A percentile compares a stretch with the other conserved stretches of the same genome.
Evolutionary conservation across 768 basidiomycete species (phyloP).

Genomic region (Scleroderma bovista): DNA sequence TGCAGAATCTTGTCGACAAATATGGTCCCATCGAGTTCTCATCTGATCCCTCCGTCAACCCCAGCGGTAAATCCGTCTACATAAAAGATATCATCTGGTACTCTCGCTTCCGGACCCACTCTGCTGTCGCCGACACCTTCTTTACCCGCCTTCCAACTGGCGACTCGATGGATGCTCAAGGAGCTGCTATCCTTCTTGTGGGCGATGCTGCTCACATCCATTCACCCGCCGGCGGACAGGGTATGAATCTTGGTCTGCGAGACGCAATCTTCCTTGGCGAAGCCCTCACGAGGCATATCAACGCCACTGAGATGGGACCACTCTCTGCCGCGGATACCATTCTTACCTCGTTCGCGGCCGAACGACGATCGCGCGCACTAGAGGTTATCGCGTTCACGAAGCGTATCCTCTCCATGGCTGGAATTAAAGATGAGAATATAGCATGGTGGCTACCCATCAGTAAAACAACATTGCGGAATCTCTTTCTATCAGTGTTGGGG

Average conservation of each 20-base stretch:
- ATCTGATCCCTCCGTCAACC: slow-evolving; percentile 26
- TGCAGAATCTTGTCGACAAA: neutral
- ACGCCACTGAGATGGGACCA: slow-evolving; percentile 5
- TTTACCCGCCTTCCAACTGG: too few relatives aligned
- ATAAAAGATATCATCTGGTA: too few relatives aligned
- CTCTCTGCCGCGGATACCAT: slow-evolving; percentile 22
- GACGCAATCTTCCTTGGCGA: slow-evolving; percentile 44
- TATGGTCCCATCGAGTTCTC: neutral
- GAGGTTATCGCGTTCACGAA: too few relatives aligned
- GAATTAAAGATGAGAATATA: slow-evolving; percentile 18
- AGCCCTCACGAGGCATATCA: slow-evolving; percentile 34
- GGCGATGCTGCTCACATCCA: too few relatives aligned
- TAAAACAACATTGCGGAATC: slow-evolving; percentile 21
- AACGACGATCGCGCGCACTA: slow-evolving; percentile 39
- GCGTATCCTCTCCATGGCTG: slow-evolving; percentile 19
- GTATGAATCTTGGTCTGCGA: slow-evolving; percentile 55
- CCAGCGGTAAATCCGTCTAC: too few relatives aligned
- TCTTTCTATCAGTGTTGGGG: slow-evolving; percentile 15
- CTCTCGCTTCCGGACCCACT: too few relatives aligned
- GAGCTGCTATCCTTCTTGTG: too few relatives aligned
- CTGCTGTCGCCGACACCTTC: too few relatives aligned
- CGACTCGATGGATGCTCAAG: too few relatives aligned
- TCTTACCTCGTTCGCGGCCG: slow-evolving; percentile 31
- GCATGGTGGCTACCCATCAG: too few relatives aligned
- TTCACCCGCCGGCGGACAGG: slow-evolving; percentile 50